Evolutionary conservation across 179 eudicot species (phyloP).

Genomic region (Actinidia chinensis): DNA sequence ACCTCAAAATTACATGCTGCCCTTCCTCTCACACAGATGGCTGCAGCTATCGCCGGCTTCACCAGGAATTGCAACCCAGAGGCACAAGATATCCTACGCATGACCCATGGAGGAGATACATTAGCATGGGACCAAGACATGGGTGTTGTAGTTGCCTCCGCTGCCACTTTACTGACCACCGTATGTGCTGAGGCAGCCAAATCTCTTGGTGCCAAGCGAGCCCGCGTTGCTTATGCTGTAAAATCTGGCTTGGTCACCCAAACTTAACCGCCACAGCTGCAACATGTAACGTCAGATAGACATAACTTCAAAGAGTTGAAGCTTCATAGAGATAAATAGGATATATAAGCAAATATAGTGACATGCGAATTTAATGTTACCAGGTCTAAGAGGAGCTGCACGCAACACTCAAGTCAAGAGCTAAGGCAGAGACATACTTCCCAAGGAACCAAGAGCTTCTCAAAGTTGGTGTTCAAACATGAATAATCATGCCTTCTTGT

Average conservation of each 20-base stretch:
- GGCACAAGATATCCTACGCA: neutral
- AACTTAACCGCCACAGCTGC: slow-evolving; percentile 42
- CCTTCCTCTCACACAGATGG: slow-evolving; percentile 37
- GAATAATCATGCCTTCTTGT: slow-evolving; percentile 39
- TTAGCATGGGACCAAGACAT: slow-evolving; percentile 20
- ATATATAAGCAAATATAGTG: neutral
- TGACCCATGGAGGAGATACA: neutral
- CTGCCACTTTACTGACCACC: slow-evolving; percentile 35
- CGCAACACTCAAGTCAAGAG: slow-evolving; percentile 32
- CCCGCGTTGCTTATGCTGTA: slow-evolving; percentile 30
- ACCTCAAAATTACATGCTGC: slow-evolving; percentile 31
- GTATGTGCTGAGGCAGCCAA: slow-evolving; percentile 43
- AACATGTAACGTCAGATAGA: slow-evolving; percentile 31
- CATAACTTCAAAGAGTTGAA: neutral
- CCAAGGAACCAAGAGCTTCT: slow-evolving; percentile 29
- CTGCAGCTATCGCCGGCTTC: slow-evolving; percentile 34
- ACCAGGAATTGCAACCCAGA: slow-evolving; percentile 14
- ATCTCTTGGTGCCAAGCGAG: slow-evolving; percentile 30
- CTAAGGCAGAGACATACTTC: slow-evolving; percentile 14
- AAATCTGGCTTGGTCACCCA: slow-evolving; percentile 37
- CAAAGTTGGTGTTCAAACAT: slow-evolving; percentile 26
- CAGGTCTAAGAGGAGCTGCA: slow-evolving; percentile 47
- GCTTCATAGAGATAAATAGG: neutral
- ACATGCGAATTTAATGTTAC: neutral
- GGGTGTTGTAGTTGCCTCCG: slow-evolving; percentile 33